Evolutionary conservation across 768 basidiomycete species (phyloP).

Genomic region (Lentinula lateritia): DNA sequence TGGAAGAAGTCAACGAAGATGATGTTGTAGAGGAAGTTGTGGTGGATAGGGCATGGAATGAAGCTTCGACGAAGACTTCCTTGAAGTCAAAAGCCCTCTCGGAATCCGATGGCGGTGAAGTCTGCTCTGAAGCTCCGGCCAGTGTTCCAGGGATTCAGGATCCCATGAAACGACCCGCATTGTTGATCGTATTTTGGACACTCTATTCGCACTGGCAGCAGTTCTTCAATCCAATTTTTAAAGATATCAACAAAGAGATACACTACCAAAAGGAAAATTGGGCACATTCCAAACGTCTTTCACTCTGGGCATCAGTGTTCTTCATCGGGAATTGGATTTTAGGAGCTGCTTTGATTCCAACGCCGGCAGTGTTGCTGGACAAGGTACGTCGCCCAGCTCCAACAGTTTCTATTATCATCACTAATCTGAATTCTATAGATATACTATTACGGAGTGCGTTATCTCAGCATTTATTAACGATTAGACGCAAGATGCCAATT

Average conservation of each 20-base stretch:
- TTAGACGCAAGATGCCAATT: background rate
- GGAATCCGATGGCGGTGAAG: background rate
- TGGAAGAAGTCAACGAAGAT: background rate
- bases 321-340: conserved; percentile 5
- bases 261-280: conserved; percentile 2
- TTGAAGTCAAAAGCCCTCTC: background rate
- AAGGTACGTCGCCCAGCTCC: background rate
- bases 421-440: background rate
- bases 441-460: conserved; percentile 7
- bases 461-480: background rate
- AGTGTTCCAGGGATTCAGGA: background rate
- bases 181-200: background rate
- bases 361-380: conserved; percentile 1
- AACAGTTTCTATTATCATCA: background rate
- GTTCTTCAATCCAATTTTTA: conserved; percentile 2
- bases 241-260: background rate
- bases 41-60: conserved; percentile 1
- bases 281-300: conserved; percentile 4
- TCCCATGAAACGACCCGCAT: background rate
- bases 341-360: conserved; percentile 5
- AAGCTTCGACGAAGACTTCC: background rate
- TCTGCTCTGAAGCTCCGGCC: background rate
- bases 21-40: conserved; percentile 3
- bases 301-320: conserved; percentile 6
- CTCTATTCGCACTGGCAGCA: background rate